phyloP scores from a whole-genome alignment of 768 basidiomycete genomes.

The Xerocomellus intermedius region DNA sequence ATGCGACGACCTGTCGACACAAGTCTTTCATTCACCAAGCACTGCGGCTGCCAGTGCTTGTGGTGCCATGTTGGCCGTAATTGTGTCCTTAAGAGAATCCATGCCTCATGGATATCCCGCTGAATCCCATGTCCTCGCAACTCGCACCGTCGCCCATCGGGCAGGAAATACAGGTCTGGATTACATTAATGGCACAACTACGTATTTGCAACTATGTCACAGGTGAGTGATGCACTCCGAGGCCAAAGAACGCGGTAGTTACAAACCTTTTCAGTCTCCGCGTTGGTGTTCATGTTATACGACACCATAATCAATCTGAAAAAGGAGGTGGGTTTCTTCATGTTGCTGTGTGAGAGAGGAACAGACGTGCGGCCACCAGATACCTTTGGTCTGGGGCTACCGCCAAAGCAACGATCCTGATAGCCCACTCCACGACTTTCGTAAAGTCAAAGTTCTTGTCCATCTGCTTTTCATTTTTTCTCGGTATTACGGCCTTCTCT shows the following conservation, averaged over 20 bases:
- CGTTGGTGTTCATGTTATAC: slow-evolving; percentile 17
- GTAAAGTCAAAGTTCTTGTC: slow-evolving; percentile 9
- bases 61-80: not conserved
- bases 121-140: slow-evolving; percentile 12
- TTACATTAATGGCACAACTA: slow-evolving; percentile 11
- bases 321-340: slow-evolving; percentile 10
- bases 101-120: not conserved
- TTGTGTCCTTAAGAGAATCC: not conserved
- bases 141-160: not conserved
- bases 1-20: not conserved
- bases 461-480: slow-evolving; percentile 20
- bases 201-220: slow-evolving; percentile 18
- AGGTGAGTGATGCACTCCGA: not conserved
- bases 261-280: slow-evolving; percentile 12
- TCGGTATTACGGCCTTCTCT: slow-evolving; percentile 27
- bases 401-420: not conserved
- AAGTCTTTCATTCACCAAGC: slow-evolving; percentile 1
- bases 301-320: slow-evolving; percentile 22
- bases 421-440: not conserved
- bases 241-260: not conserved
- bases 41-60: not conserved
- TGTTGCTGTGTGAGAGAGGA: not conserved
- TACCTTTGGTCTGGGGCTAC: slow-evolving; percentile 18
- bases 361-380: not conserved
- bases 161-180: not conserved